Base-by-base conservation (phyloP, 139 green algal genomes). In the Tetradesmus obliquus region DNA sequence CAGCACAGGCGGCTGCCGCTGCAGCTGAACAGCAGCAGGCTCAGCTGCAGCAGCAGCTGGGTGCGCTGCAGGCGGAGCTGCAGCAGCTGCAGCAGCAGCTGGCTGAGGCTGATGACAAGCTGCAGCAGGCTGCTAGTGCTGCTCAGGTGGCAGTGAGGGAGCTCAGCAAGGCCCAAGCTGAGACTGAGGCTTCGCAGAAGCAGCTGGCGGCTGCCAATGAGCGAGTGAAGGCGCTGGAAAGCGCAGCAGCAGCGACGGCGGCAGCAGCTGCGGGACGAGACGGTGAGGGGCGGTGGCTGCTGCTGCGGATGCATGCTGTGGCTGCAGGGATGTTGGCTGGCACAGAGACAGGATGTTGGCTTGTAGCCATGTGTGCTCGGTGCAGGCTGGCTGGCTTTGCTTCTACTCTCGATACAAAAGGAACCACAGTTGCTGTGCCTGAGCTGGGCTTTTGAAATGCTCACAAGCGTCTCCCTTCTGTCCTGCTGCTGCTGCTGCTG, bases 61-160 rank as follows among this genome's bases (percentile, higher is more conserved):
- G 45, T 53, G 80, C 3, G 80, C 80, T 57, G 80, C 82, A 87
- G 82, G 19, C 19, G 22, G n/a, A 19, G 60, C 22, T 3, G 76
- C 4, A 79, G 74, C 74, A 85, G 71, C 58, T 79, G 58, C 84
- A 88, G 84, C 82, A 87, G 82, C 20, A 72, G 82, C 58, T 88
- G 55, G 22, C 84, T 19, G 84, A 76, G 12, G 57, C 57, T 8
- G 57, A 88, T n/a, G 57, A 57, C 22, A 55, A 55, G 24, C 84
- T 88, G 84, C 19, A 90, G 9, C n/a, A 45, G 71, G 86, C 66
- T 45, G 51, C 32, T 13, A 57, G 58, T 54, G 20, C 84, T n/a
- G 69, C 69, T n/a, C 66, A 82, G 51, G 51, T 62, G 17, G 51
- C 86, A 4, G 84, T 79, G 24, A 7, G n/a, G n/a, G 84, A 88